These are phyloP conservation scores for Mycena haematopus DNA, from an alignment of 768 basidiomycete species.

Conservation along the genomic window DNA sequence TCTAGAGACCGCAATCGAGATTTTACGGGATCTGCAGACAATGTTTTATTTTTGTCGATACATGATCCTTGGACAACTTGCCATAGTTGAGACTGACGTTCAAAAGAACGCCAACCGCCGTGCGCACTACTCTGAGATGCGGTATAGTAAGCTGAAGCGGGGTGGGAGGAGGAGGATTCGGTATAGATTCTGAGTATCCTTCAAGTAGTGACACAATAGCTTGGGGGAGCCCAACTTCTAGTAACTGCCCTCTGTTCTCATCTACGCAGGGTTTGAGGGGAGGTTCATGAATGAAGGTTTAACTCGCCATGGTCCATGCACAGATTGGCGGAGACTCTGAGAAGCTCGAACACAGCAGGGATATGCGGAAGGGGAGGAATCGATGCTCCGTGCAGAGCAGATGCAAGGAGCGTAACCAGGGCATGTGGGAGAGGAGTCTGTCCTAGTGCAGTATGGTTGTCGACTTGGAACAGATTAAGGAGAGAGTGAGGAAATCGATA, in stretches of 20 bases:
- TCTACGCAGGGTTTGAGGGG: constrained; percentile 49
- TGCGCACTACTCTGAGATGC: constrained; percentile 77
- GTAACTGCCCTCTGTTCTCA: constrained; percentile 71
- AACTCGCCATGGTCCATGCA: constrained; percentile 82
- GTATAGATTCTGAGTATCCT: constrained; percentile 63
- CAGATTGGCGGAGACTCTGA: constrained; percentile 82
- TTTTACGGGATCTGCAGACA: constrained; percentile 69
- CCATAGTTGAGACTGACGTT: constrained; percentile 83
- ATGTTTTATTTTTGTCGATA: constrained; percentile 6
- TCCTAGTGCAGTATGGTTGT: constrained; percentile 75
- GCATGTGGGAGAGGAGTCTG: constrained; percentile 67
- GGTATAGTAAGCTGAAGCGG: constrained; percentile 61
- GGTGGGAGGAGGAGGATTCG: constrained; percentile 38
- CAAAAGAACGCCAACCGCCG: constrained; percentile 78
- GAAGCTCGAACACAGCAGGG: constrained; percentile 66
- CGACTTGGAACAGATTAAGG: constrained; percentile 50
- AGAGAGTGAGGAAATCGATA: constrained; percentile 17
- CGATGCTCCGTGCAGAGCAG: constrained; percentile 56
- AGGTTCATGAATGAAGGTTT: neutral
- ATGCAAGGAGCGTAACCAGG: constrained; percentile 64
- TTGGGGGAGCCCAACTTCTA: constrained; percentile 76
- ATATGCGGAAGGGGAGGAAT: constrained; percentile 54
- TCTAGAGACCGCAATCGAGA: constrained; percentile 71
- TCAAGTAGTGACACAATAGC: constrained; percentile 71
- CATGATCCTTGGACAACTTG: constrained; percentile 39